A percentile compares a stretch with the other conserved stretches of the same genome.
Conservation (phyloP, 2,329 filamentous ascomycete species). For the Xylaria sp. region DNA sequence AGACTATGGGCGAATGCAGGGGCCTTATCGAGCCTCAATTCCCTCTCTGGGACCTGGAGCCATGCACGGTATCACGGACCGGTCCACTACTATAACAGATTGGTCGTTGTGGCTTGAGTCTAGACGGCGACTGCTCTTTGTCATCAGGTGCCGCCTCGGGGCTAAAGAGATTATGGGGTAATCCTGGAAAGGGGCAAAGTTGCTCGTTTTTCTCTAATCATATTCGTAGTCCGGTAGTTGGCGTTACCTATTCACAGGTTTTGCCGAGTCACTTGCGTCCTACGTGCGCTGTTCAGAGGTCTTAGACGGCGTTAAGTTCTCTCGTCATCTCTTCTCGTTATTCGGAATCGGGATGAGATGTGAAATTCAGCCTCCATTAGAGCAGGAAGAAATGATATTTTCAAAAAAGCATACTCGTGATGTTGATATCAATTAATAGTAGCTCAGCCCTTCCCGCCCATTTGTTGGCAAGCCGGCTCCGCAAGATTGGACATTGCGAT, state of each 20-base stretch:
- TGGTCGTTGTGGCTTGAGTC: not conserved
- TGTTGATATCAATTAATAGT: constrained; percentile 18
- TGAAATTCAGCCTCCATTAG: not conserved
- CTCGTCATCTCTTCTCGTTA: not conserved
- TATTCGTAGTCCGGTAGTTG: not conserved
- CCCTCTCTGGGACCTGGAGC: not conserved
- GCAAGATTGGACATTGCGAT: constrained; percentile 7
- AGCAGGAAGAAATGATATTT: constrained; percentile 3
- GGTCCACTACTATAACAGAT: not conserved
- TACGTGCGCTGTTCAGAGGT: no score
- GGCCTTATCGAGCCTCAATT: not conserved
- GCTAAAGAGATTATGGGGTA: not conserved
- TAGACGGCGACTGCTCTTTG: not conserved
- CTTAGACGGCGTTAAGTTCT: not conserved
- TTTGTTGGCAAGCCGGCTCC: constrained; percentile 9
- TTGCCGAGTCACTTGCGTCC: not conserved
- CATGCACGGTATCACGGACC: not conserved
- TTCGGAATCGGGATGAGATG: not conserved
- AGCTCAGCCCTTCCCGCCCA: constrained; percentile 4
- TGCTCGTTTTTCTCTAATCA: no score
- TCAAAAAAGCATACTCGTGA: constrained; percentile 24
- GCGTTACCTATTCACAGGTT: not conserved
- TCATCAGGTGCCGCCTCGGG: not conserved
- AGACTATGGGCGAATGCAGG: not conserved
- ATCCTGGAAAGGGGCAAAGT: no score